Percentiles rank a stretch among this genome's conserved stretches.
Conservation (phyloP, 768 basidiomycete species). For the Astraeus odoratus region DNA sequence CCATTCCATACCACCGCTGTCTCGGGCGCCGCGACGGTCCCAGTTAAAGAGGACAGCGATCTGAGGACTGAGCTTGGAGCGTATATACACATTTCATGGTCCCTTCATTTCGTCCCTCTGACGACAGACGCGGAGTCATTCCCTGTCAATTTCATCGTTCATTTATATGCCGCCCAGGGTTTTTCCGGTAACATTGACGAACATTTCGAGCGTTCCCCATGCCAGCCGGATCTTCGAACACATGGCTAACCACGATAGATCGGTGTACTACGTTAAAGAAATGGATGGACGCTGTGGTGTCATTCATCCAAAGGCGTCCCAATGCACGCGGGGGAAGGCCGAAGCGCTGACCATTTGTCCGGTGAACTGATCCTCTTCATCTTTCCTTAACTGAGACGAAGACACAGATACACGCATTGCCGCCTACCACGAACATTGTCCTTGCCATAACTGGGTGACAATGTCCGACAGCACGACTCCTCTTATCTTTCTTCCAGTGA, state of each 20-base stretch:
- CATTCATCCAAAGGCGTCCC: conserved; percentile 2
- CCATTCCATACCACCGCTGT: conserved; percentile 2
- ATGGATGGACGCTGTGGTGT: conserved; percentile 7
- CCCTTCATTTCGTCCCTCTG: not conserved
- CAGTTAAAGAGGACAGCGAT: not conserved
- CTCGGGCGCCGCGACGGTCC: not conserved
- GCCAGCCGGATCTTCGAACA: conserved; percentile 1
- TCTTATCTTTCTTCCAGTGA: conserved; percentile 4
- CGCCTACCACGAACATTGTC: conserved; percentile 19
- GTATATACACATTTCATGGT: not conserved
- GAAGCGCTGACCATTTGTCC: conserved; percentile 13
- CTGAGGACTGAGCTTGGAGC: not conserved
- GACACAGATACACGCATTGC: conserved; percentile 13
- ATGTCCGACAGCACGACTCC: conserved; percentile 16
- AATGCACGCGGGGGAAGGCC: conserved; percentile 7
- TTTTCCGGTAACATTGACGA: not conserved
- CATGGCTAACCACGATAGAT: not conserved
- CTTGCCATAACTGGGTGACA: conserved; percentile 28
- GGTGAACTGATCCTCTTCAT: conserved; percentile 11
- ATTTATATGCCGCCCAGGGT: not conserved
- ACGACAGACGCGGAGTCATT: not conserved
- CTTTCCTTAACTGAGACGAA: conserved; percentile 16
- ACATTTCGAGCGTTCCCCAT: too few species aligned
- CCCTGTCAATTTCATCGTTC: not conserved
- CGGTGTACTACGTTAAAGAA: not conserved